Evolutionary conservation across 2,329 filamentous ascomycete genomes (phyloP).

Genomic region (Arthroderma uncinatum): DNA sequence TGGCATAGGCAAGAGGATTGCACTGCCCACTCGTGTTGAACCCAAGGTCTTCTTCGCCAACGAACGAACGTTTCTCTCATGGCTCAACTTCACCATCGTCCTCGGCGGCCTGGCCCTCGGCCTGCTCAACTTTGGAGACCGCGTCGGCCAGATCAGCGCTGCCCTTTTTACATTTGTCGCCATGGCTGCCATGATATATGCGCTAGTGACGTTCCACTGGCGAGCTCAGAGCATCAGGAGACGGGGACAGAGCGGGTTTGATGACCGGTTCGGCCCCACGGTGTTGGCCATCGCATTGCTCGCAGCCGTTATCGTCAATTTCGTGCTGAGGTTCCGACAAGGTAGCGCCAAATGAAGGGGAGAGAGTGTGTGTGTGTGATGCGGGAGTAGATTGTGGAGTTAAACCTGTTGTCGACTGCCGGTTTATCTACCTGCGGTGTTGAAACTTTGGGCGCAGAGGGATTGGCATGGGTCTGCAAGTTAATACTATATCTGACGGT

Average conservation of each 20-base stretch:
- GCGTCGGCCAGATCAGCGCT: constrained; percentile 83
- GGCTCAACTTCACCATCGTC: constrained; percentile 99
- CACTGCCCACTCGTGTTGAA: constrained; percentile 92
- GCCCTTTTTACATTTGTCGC: constrained; percentile 89
- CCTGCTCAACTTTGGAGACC: constrained; percentile 95
- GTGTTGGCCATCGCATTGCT: constrained; percentile 77
- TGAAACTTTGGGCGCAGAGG: too few relatives aligned
- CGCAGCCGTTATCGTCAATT: constrained; percentile 89
- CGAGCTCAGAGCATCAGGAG: constrained; percentile 82
- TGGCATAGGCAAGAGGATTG: constrained; percentile 81
- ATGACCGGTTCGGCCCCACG: constrained; percentile 89
- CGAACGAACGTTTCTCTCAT: constrained; percentile 96
- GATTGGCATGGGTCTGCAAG: not conserved
- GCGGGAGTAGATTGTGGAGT: not conserved
- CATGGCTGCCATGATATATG: constrained; percentile 92
- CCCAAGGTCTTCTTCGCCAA: constrained; percentile 99
- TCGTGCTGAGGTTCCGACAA: constrained; percentile 56
- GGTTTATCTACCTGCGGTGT: too few relatives aligned
- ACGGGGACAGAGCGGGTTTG: constrained; percentile 88
- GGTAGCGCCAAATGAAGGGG: not conserved
- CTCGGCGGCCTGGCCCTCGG: constrained; percentile 92
- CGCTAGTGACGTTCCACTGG: constrained; percentile 93
- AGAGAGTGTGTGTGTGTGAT: not conserved
- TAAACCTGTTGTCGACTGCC: too few relatives aligned
- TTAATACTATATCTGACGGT: not conserved